Evolutionary conservation across 495 filamentous ascomycete species (phyloP).

Genomic region (Lasiosphaeria miniovina): DNA sequence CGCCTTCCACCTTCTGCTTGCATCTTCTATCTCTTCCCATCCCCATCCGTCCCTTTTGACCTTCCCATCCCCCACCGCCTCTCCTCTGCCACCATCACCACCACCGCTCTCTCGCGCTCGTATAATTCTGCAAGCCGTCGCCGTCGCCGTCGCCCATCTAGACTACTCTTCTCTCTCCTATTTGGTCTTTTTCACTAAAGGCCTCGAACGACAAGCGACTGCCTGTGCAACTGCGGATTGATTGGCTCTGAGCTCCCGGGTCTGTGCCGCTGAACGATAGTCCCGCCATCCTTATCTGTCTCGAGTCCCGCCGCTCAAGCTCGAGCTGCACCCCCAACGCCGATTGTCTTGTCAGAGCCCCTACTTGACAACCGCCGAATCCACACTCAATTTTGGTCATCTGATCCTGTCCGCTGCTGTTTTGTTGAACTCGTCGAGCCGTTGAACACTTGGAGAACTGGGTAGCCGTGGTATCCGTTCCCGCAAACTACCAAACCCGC

Average conservation of each 20-base stretch:
- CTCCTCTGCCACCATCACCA: constrained; percentile 19
- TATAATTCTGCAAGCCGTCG: constrained; percentile 34
- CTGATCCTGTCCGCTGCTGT: too few species aligned
- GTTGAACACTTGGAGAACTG: too few species aligned
- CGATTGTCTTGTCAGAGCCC: too few species aligned
- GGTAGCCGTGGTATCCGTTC: too few species aligned
- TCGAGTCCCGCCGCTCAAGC: constrained; percentile 17
- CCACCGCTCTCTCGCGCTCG: constrained; percentile 19
- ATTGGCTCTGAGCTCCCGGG: constrained; percentile 11
- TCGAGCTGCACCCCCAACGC: neutral
- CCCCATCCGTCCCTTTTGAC: constrained; percentile 3
- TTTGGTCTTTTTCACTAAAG: constrained; percentile 8
- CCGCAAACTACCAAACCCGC: neutral
- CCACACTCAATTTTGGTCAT: too few species aligned
- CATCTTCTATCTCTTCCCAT: constrained; percentile 30
- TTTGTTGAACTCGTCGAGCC: too few species aligned
- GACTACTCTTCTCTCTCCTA: constrained; percentile 2
- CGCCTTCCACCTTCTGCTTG: constrained; percentile 30
- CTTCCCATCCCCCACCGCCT: constrained; percentile 18
- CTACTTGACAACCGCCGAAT: too few species aligned
- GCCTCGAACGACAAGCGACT: neutral
- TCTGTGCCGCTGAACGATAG: constrained; percentile 8
- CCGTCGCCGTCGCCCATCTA: constrained; percentile 22
- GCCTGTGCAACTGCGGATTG: constrained; percentile 2
- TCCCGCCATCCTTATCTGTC: constrained; percentile 24